Conservation (phyloP, 164 flowering plant genomes). For the Macadamia integrifolia region DNA sequence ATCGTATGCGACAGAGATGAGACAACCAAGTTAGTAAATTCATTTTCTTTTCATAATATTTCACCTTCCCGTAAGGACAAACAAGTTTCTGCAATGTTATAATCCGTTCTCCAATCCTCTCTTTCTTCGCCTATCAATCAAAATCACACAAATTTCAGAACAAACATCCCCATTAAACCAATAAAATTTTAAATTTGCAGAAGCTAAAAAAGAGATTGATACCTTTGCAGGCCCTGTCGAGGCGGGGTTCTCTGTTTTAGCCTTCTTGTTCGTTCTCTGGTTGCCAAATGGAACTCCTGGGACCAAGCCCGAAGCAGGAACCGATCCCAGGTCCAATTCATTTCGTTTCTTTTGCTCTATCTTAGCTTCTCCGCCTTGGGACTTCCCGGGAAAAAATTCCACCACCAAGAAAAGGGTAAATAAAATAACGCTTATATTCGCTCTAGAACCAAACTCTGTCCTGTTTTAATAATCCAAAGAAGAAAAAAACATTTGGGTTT, state of each 20-base stretch:
- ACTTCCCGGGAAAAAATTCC: slow-evolving; percentile 6
- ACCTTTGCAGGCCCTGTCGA: slow-evolving; percentile 38
- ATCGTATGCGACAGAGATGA: too few relatives aligned
- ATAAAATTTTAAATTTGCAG: slow-evolving; percentile 2
- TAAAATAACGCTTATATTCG: not conserved
- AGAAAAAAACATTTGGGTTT: not conserved
- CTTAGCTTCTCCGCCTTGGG: slow-evolving; percentile 9
- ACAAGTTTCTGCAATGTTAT: slow-evolving; percentile 80
- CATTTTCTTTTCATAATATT: not conserved
- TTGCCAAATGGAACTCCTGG: slow-evolving; percentile 15
- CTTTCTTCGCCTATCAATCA: slow-evolving; percentile 51
- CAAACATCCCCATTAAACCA: not conserved
- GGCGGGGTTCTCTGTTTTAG: slow-evolving; percentile 25
- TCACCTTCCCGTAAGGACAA: slow-evolving; percentile 88
- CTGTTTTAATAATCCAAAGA: not conserved
- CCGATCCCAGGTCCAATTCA: slow-evolving; percentile 21
- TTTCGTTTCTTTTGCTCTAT: slow-evolving; percentile 33
- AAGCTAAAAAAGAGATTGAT: not conserved
- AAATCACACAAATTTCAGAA: not conserved
- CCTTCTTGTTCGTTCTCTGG: slow-evolving; percentile 29
- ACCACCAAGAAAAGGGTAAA: not conserved
- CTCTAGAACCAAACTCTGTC: not conserved
- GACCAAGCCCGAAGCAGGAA: slow-evolving; percentile 1
- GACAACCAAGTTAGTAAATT: not conserved
- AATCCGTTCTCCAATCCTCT: slow-evolving; percentile 81